Evolutionary conservation across 768 basidiomycete genomes (phyloP).

Genomic region (Podaxis rugospora): DNA sequence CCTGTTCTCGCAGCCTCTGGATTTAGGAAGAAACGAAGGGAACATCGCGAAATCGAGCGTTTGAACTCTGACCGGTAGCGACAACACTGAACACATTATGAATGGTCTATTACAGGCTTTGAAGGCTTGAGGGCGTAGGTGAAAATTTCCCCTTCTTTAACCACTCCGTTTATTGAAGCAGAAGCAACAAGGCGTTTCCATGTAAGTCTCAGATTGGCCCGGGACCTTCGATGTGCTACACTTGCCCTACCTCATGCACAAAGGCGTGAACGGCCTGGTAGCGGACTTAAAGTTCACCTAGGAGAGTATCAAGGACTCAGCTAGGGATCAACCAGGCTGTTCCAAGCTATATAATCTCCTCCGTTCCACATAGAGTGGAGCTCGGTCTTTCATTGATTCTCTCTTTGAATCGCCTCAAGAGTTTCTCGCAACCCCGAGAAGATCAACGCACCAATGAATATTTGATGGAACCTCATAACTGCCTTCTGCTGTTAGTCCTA

Average conservation of each 20-base stretch:
- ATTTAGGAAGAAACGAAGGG: conserved; percentile 40
- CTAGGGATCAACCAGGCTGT: too few relatives aligned
- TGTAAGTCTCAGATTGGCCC: conserved; percentile 35
- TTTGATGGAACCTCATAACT: conserved; percentile 27
- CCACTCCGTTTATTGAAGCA: conserved; percentile 22
- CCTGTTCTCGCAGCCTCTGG: too few relatives aligned
- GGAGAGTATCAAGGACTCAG: background rate
- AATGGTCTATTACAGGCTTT: conserved; percentile 34
- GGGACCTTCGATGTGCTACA: conserved; percentile 47
- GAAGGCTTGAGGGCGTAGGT: conserved; percentile 24
- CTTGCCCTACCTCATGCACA: background rate
- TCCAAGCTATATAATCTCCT: conserved; percentile 29
- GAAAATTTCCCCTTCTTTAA: conserved; percentile 45
- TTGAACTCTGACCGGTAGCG: conserved; percentile 14
- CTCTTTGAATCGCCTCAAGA: too few relatives aligned
- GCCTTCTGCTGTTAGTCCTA: conserved; percentile 23
- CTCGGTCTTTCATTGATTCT: too few relatives aligned
- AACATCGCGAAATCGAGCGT: conserved; percentile 53
- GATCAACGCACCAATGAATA: conserved; percentile 22
- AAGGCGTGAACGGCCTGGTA: conserved; percentile 55
- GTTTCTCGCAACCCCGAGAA: conserved; percentile 10
- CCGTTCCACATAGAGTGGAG: too few relatives aligned
- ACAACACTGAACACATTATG: conserved; percentile 39
- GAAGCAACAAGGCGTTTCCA: conserved; percentile 34
- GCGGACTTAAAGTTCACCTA: conserved; percentile 36